Conservation (phyloP, 1,139 yeast genomes). For the Saccharomycopsis hybrid region DNA sequence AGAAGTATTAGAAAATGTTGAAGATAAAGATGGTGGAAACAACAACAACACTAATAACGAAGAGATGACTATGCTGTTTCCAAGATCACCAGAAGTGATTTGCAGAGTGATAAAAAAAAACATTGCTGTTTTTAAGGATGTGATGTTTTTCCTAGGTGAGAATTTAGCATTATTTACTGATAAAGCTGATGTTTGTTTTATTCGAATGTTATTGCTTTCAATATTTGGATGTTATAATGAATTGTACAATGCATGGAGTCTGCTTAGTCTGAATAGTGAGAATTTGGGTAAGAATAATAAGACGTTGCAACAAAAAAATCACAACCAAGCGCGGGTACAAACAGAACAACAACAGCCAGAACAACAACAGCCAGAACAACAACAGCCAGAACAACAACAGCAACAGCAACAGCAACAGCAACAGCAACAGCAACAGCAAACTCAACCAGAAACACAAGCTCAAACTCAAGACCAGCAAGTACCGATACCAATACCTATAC, state of each 20-base stretch:
- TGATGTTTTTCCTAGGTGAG: constrained; percentile 36
- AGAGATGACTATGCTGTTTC: no score
- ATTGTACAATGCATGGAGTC: constrained; percentile 31
- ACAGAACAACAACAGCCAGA: no score
- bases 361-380: no score
- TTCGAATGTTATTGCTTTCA: constrained; percentile 42
- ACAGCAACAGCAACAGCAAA: no score
- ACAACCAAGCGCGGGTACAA: no score
- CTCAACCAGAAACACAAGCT: no score
- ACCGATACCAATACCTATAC: background rate
- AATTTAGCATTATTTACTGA: constrained; percentile 34
- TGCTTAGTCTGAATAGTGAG: no score
- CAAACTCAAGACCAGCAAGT: background rate
- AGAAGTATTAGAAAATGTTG: constrained; percentile 39
- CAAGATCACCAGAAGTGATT: constrained; percentile 1
- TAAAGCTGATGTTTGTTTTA: constrained; percentile 42
- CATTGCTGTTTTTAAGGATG: constrained; percentile 31
- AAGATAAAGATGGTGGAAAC: constrained; percentile 27
- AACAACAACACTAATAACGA: constrained; percentile 27
- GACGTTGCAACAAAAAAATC: no score
- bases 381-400: no score
- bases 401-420: no score
- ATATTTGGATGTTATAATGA: constrained; percentile 43
- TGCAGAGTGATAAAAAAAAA: constrained; percentile 8
- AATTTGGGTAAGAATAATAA: no score